Evolutionary conservation across 768 basidiomycete genomes (phyloP).

Genomic region (Boletus patriciae): DNA sequence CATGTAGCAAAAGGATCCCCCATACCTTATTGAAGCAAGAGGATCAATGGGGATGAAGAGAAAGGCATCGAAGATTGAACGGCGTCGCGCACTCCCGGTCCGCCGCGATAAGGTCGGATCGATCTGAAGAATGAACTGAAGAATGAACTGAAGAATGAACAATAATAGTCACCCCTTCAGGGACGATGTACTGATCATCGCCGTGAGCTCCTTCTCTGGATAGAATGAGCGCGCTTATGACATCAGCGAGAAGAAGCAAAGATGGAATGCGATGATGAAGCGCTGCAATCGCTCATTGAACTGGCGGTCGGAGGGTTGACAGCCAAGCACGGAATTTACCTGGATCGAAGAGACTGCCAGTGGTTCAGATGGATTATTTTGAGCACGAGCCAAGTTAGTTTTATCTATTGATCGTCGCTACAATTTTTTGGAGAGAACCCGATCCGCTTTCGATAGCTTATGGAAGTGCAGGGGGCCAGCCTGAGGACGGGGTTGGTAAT

Average conservation of each 20-base stretch:
- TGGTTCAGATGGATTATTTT: background rate
- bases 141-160: background rate
- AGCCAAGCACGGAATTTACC: background rate
- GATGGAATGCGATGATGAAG: background rate
- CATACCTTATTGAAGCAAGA: background rate
- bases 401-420: background rate
- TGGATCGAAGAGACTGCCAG: background rate
- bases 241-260: background rate
- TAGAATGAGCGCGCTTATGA: constrained; percentile 1
- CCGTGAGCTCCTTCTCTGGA: background rate
- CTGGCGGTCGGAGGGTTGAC: background rate
- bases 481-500: too few relatives aligned
- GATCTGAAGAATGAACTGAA: constrained; percentile 9
- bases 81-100: constrained; percentile 6
- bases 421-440: background rate
- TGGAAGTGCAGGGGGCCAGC: background rate
- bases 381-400: background rate
- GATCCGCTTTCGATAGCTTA: too few relatives aligned
- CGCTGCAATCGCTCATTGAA: background rate
- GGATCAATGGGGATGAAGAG: constrained; percentile 7
- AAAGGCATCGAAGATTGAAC: constrained; percentile 15
- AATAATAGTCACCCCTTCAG: constrained; percentile 12
- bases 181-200: constrained; percentile 15
- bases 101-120: constrained; percentile 25
- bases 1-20: background rate